Base-by-base conservation (phyloP, 1,284 basidiomycete genomes). In the Trichosporon sp. region DNA sequence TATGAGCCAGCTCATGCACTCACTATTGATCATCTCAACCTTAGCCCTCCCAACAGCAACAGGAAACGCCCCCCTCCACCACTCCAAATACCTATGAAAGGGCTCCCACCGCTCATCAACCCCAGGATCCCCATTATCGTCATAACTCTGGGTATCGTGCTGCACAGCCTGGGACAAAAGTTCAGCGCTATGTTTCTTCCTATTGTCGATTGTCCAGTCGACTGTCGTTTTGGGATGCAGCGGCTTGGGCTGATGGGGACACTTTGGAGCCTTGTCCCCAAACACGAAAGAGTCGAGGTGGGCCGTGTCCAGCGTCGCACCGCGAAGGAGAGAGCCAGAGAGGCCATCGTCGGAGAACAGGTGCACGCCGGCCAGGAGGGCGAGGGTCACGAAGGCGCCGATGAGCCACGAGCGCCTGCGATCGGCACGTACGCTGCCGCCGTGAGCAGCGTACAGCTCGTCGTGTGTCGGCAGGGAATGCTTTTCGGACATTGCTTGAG, bases 11-110 rank as follows among this genome's bases (percentile, higher is more conserved):
- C 14, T n/a, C 19, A 5, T n/a, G n/a, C 14, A 67, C 74, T 54
- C 56, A 76, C 75, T 73, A 69, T 84, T 83, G 68, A 84, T 77
- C 33, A 77, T 74, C 61, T 80, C 80, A 36, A 80, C 67, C n/a
- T 74, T 72, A 29, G 73, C 76, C 23, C 60, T 69, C 4, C 33
- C 16, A 56, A 63, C 64, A 69, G 73, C 78, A 2, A 72, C 65
- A 2, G 78, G 77, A 67, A 78, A 81, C 6, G 74, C 71, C 8
- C 63, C 59, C 25, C 70, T 64, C n/a, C 81, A 68, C 74, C 73
- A 81, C 4, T 67, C 60, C 29, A 79, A 74, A 64, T 80, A 81
- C n/a, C 74, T 69, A 56, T 74, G 70, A 68, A 81, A 81, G 2
- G 77, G 76, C 29, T 57, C 68, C 80, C 80, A 81, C 33, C 80